Evolutionary conservation across 139 green algal genomes (phyloP).

Genomic region (Mesotaenium endlicherianum): DNA sequence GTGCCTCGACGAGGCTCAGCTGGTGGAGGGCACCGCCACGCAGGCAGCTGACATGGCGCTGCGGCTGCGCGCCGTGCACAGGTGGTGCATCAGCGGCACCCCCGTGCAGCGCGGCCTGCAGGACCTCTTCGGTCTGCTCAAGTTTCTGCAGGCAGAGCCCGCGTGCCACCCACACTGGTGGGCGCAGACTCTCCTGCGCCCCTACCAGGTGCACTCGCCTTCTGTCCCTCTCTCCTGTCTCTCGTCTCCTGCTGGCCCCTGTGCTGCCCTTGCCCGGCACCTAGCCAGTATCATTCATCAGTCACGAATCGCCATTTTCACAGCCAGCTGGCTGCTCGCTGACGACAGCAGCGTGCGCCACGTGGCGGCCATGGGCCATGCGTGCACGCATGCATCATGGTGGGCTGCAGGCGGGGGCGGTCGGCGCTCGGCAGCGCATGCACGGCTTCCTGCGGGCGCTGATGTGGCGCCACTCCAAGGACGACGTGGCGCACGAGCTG

Average conservation of each 20-base stretch:
- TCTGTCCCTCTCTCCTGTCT: too few relatives aligned
- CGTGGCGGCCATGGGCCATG: too few relatives aligned
- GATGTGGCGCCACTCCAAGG: slow-evolving; percentile 83
- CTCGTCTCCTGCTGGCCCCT: too few relatives aligned
- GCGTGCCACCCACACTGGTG: slow-evolving; percentile 63
- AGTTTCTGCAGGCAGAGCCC: slow-evolving; percentile 69
- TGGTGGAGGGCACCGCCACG: slow-evolving; percentile 74
- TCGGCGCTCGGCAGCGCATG: slow-evolving; percentile 41
- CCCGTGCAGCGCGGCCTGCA: slow-evolving; percentile 78
- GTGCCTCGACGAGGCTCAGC: slow-evolving; percentile 89
- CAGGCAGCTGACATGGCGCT: slow-evolving; percentile 78
- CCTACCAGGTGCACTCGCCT: slow-evolving; percentile 59
- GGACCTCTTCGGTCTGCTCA: slow-evolving; percentile 81
- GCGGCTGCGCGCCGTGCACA: slow-evolving; percentile 55
- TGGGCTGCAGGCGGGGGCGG: neutral
- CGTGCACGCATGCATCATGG: too few relatives aligned
- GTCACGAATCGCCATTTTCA: too few relatives aligned
- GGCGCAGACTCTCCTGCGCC: slow-evolving; percentile 57
- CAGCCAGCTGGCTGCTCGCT: too few relatives aligned
- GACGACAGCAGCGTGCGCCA: too few relatives aligned
- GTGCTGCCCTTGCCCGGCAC: too few relatives aligned
- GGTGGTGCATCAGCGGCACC: slow-evolving; percentile 76
- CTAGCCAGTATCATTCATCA: too few relatives aligned
- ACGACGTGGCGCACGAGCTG: slow-evolving; percentile 77
- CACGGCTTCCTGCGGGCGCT: slow-evolving; percentile 64